Base-by-base conservation (phyloP, 305 asterid genomes). In the Solanum chacoense region DNA sequence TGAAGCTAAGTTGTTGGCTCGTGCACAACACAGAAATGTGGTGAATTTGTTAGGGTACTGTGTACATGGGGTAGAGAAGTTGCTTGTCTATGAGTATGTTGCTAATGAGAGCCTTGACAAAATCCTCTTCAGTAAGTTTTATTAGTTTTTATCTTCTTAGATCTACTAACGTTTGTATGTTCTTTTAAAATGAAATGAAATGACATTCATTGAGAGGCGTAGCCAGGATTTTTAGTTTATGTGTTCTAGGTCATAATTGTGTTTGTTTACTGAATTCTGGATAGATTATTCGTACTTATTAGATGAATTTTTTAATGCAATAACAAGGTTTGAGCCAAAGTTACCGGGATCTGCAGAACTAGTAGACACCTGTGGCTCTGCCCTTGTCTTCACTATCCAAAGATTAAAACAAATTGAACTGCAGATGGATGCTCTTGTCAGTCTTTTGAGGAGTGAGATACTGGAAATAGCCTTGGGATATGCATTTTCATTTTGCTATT, bases 11-110 rank as follows among this genome's bases (percentile, higher is more conserved):
- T 91, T 95, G 75, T 90, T 98, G 94, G 95, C 98, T 0, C 91
- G 96, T 34, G 98, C 96, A 91, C 99, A 98, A 92, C 99, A 98
- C 37, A 93, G 92, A 32, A 96, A 98, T 89, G 98, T 98, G 88
- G 99, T 98, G 92, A 94, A 93, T 92, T 94, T 98, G 92, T 90
- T 98, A 79, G 99, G 99, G 4, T 96, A 94, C 85, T 98, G 98
- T 90, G 94, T 86, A 13, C 93, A 95, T 55, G 96, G 91, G 80
- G 89, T 32, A 3, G 99, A 96, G 86, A 95, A 93, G 88, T 93
- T 98, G 85, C 98, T 98, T 40, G 99, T 98, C 50, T 98, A 98
- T 42, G 99, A 98, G 90, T 98, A 90, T 85, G 95, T 96, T 40
- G 93, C 87, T 37, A 91, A 96, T 91, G 94, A 95, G 92, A 96